Base-by-base conservation (phyloP, 805 yeast genomes). In the Ogataea pignaliae region DNA sequence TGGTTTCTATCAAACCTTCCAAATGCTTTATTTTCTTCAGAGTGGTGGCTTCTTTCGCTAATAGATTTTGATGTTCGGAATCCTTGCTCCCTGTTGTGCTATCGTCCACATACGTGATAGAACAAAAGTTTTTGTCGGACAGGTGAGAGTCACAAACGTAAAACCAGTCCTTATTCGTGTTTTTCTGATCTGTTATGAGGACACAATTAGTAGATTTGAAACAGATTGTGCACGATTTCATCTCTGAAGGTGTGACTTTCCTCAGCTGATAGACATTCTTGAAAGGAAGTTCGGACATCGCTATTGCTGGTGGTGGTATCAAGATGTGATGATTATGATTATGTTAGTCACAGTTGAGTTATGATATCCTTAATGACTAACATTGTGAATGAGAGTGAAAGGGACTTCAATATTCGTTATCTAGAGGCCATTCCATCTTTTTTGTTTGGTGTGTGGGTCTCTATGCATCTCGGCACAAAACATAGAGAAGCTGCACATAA, bases 81-180 rank as follows among this genome's bases (percentile, higher is more conserved):
- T 41, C 54, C 38, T 37, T 54, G 51, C 41, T 47, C 4, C 41
- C 48, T 2, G 48, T 46, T 4, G 41, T 16, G 4, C 43, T 46
- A 51, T 55, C 44, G n/a, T 67, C 70, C 1, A 67, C 61, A 37
- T 68, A 67, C 2, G 63, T 42, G 0, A 69, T 61, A 2, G 47
- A 53, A 37, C 76, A 73, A 53, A 75, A 77, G 32, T 66, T 61
- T 11, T 54, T 60, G 54, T 79, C 83, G 21, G 55, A 54, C 38
- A 78, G 57, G 57, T 79, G 84, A 3, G 61, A 41, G 7, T 61
- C 61, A 56, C 84, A 79, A 3, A 72, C 62, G 52, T 76, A 78
- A 54, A 79, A 75, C 65, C 76, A 78, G 54, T 78, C 84, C 13
- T 71, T 60, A 3, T 70, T 48, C 14, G 33, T 5, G 5, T 29